Base-by-base conservation (phyloP, 2,329 filamentous ascomycete species). In the Ceratocystis cacaofunesta region DNA sequence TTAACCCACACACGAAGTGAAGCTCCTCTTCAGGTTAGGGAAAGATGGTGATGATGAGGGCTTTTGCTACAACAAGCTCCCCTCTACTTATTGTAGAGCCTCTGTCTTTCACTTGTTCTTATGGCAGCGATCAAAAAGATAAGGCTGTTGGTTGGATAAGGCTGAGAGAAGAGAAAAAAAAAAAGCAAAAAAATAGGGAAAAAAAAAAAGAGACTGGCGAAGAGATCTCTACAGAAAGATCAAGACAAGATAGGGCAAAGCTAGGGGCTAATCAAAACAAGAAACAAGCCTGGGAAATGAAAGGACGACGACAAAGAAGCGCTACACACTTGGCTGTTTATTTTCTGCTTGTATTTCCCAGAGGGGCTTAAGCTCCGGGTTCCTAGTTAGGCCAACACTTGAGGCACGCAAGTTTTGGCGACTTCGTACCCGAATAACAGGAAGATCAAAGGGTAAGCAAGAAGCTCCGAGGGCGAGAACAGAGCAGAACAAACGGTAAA, bases 241-340 rank as follows among this genome's bases (percentile, higher is more conserved):
- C 46, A 48, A 48, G 46, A 48, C 19, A 60, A 60, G 17, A 28
- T 15, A n/a, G 7, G 8, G 8, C 44, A 25, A 46, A 43, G 30
- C 58, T 43, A 62, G 44, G 30, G 41, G 32, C 41, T 46, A 62
- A 48, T 46, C 28, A 62, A 62, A 62, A 62, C n/a, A 46, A 43
- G 60, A 43, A 43, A 43, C 44, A 41, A 25, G 44, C 19, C 43
- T 46, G 60, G 60, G 25, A 44, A 62, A 30, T 46, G 41, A 62
- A 62, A 62, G 44, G 60, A 58, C 32, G 15, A 58, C 55, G 55
- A 58, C 28, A 58, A 58, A 58, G 55, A 58, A 58, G 30, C 48
- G 55, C 17, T 58, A 58, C 55, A 58, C 17, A 32, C 52, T 57
- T 57, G 52, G 22, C 28, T 57, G 52, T 57, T 57, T 30, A 30